Evolutionary conservation across 1,139 yeast species (phyloP).

Genomic region (Yamadazyma triangularis): DNA sequence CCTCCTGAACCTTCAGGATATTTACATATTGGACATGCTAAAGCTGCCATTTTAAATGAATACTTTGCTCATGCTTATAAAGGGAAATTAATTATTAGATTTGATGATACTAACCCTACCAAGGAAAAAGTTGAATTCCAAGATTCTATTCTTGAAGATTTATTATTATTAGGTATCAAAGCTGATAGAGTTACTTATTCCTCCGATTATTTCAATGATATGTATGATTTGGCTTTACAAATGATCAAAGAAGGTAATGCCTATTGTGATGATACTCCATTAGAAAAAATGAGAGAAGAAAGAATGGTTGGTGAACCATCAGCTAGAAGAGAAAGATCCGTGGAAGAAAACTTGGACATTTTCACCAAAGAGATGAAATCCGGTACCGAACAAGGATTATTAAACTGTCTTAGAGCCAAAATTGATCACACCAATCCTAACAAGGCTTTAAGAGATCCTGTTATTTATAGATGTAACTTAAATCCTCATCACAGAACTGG

Average conservation of each 20-base stretch:
- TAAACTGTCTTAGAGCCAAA: constrained; percentile 92
- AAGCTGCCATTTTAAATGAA: constrained; percentile 93
- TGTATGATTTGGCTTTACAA: constrained; percentile 81
- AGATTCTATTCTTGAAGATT: constrained; percentile 87
- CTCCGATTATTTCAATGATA: constrained; percentile 84
- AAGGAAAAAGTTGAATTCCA: constrained; percentile 93
- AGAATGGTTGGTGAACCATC: constrained; percentile 93
- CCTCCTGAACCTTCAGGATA: constrained; percentile 94
- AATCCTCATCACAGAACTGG: constrained; percentile 98
- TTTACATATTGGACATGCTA: constrained; percentile 91
- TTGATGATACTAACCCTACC: constrained; percentile 95
- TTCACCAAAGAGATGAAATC: constrained; percentile 89
- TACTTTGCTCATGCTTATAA: constrained; percentile 91
- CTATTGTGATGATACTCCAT: constrained; percentile 92
- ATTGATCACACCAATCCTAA: constrained; percentile 84
- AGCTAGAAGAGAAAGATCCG: constrained; percentile 81
- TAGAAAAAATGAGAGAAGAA: constrained; percentile 94
- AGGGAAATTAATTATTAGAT: constrained; percentile 91
- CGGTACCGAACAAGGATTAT: constrained; percentile 86
- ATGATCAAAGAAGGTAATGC: constrained; percentile 94
- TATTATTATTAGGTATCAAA: constrained; percentile 81
- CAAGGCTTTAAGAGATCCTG: constrained; percentile 96
- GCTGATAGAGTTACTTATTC: constrained; percentile 86
- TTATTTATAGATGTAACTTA: constrained; percentile 90
- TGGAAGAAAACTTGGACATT: constrained; percentile 82